Percentiles rank a stretch among this genome's conserved stretches.
These are phyloP conservation scores for Trichoderma semiorbis DNA, from an alignment of 2,329 filamentous ascomycete species.

Conservation along the genomic window DNA sequence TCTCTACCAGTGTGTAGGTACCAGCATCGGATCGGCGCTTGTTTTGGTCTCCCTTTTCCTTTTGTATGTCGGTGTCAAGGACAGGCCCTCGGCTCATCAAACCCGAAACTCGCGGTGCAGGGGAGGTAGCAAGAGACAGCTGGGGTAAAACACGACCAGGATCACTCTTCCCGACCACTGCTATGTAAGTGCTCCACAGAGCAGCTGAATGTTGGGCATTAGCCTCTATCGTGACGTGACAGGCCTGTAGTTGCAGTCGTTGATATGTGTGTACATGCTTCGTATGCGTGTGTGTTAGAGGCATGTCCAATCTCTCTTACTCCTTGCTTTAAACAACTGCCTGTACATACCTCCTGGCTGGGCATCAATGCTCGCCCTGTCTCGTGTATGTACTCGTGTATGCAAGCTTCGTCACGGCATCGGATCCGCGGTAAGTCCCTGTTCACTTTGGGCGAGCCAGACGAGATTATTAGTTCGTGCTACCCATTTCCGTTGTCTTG, in stretches of 20 bases:
- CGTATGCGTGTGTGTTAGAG: background rate
- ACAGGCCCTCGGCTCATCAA: slow-evolving; percentile 6
- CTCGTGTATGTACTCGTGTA: background rate
- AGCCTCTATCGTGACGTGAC: background rate
- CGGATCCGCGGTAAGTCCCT: background rate
- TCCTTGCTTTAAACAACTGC: background rate
- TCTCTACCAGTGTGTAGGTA: background rate
- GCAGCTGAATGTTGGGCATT: slow-evolving; percentile 10
- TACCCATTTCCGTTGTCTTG: background rate
- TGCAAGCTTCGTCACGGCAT: background rate
- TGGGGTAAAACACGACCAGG: slow-evolving; percentile 12
- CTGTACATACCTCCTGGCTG: background rate
- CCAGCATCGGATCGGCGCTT: background rate
- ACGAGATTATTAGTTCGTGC: background rate
- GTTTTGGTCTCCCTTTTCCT: background rate
- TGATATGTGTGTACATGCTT: background rate
- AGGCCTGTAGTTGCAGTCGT: background rate
- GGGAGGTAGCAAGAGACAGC: background rate
- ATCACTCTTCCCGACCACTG: background rate
- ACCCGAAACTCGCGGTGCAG: background rate
- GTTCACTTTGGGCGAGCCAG: background rate
- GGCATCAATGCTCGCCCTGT: background rate
- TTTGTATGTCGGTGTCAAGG: background rate
- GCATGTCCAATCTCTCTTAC: background rate
- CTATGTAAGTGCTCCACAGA: background rate